Conservation (phyloP, 2,329 filamentous ascomycete genomes). For the Didymella exigua region DNA sequence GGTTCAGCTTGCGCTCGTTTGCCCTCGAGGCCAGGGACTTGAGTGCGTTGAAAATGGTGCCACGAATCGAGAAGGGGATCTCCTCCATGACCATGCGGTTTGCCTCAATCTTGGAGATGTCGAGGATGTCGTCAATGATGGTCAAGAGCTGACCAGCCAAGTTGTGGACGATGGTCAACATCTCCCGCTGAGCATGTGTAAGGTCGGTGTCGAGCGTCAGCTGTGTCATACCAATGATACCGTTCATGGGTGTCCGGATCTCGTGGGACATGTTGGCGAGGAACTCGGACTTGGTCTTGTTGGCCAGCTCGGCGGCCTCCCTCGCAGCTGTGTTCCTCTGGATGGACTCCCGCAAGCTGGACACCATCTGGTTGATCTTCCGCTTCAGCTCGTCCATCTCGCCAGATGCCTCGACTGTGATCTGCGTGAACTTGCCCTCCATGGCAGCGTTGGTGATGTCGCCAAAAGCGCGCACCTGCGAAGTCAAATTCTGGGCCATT, state of each 20-base stretch:
- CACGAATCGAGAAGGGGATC: conserved; percentile 91
- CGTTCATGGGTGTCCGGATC: conserved; percentile 96
- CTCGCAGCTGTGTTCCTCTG: conserved; percentile 94
- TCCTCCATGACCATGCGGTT: conserved; percentile 98
- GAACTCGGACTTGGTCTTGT: conserved; percentile 98
- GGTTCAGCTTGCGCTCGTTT: conserved; percentile 90
- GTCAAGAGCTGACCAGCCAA: conserved; percentile 94
- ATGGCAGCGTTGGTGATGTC: conserved; percentile 98
- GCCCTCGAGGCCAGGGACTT: conserved; percentile 97
- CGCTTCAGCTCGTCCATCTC: conserved; percentile 99
- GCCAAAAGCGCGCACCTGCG: conserved; percentile 95
- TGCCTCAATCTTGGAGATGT: conserved; percentile 82
- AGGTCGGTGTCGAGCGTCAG: conserved; percentile 92
- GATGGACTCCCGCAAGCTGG: conserved; percentile 92
- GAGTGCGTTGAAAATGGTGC: conserved; percentile 94
- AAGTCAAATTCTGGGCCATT: conserved; percentile 83
- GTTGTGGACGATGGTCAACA: conserved; percentile 98
- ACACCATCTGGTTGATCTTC: conserved; percentile 99
- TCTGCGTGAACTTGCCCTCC: conserved; percentile 94
- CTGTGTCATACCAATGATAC: conserved; percentile 98
- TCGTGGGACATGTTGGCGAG: conserved; percentile 99
- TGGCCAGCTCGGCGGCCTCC: conserved; percentile 93
- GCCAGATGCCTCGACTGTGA: conserved; percentile 95
- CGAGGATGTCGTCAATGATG: conserved; percentile 84
- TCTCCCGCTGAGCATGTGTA: conserved; percentile 93